Conservation (phyloP, 148 eudicot genomes). For the Fallopia convolvulus region DNA sequence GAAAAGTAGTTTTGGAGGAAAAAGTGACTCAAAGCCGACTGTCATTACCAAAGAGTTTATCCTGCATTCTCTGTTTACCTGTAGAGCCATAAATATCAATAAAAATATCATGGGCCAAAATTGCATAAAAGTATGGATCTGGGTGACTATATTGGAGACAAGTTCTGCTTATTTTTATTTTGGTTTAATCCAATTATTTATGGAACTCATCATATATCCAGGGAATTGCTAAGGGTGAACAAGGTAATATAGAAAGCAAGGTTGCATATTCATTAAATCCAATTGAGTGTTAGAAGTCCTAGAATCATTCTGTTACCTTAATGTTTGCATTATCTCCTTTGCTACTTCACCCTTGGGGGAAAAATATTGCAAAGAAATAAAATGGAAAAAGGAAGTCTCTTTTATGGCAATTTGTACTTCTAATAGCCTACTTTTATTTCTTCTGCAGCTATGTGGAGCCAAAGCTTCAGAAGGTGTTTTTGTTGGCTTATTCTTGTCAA, state of each 20-base stretch:
- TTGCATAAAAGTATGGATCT: not conserved
- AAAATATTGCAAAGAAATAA: not conserved
- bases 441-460: constrained; percentile 78
- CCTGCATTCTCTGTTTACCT: not conserved
- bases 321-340: not conserved
- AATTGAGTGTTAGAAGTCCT: not conserved
- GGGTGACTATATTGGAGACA: not conserved
- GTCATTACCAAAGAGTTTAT: not conserved
- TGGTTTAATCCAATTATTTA: not conserved
- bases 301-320: not conserved
- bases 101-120: not conserved
- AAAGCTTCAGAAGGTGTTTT: constrained; percentile 81
- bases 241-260: not conserved
- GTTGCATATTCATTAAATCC: not conserved
- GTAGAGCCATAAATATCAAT: not conserved
- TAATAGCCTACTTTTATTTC: constrained; percentile 15
- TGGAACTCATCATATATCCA: not conserved
- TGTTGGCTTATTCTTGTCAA: constrained; percentile 77
- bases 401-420: not conserved
- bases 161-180: not conserved
- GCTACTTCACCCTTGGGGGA: not conserved
- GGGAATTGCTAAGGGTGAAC: not conserved
- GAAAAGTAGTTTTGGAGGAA: no score
- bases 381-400: not conserved
- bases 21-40: not conserved